Evolutionary conservation across 129 eudicot genomes (phyloP).

Genomic region (Sambucus nigra): DNA sequence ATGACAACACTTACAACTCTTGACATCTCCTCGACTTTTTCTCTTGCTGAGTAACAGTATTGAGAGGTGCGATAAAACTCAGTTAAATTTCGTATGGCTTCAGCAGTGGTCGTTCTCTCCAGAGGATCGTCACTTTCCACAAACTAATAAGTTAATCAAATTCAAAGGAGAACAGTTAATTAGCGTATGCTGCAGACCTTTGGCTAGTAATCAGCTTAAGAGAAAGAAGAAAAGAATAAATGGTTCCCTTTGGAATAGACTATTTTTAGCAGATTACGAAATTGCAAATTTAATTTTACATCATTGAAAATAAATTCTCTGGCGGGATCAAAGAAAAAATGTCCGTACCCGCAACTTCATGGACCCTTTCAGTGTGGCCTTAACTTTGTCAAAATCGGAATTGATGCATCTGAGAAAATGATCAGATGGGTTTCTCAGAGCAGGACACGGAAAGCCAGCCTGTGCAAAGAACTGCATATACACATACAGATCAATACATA

Average conservation of each 20-base stretch:
- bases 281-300: no score
- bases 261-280: no score
- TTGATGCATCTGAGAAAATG: conserved; percentile 93
- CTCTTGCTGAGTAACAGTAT: conserved; percentile 46
- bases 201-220: neutral
- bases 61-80: conserved; percentile 68
- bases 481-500: neutral
- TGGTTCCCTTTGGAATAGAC: no score
- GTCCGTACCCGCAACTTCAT: conserved; percentile 83
- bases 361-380: conserved; percentile 95
- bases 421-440: conserved; percentile 89
- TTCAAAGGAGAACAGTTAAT: neutral
- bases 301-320: conserved; percentile 1
- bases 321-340: neutral
- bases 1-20: conserved; percentile 44
- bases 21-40: conserved; percentile 79
- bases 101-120: conserved; percentile 75
- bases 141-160: conserved; percentile 33
- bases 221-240: neutral
- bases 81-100: conserved; percentile 73
- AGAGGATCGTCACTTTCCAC: conserved; percentile 82
- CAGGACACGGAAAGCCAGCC: conserved; percentile 98
- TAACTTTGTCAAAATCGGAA: conserved; percentile 96
- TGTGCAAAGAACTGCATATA: conserved; percentile 79
- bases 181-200: neutral